These are phyloP conservation scores for Kodamaea suecica DNA, from an alignment of 1,139 yeast genomes.

Conservation along the genomic window DNA sequence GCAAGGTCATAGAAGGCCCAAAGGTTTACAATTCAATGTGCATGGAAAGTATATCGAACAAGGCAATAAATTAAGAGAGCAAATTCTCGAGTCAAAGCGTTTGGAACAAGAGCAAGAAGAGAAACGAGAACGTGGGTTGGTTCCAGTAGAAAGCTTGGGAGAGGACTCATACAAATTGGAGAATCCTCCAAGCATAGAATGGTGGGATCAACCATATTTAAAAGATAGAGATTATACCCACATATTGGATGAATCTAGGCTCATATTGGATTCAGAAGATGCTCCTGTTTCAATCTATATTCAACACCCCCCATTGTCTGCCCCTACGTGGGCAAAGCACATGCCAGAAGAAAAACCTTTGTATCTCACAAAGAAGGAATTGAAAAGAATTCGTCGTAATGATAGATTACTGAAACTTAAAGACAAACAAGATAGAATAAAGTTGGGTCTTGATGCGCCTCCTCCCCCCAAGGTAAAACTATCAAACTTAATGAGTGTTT, in stretches of 20 bases:
- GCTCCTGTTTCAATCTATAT: slow-evolving; percentile 60
- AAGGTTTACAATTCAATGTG: slow-evolving; percentile 46
- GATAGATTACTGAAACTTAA: slow-evolving; percentile 62
- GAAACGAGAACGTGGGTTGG: slow-evolving; percentile 40
- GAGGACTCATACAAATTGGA: slow-evolving; percentile 49
- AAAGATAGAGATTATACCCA: slow-evolving; percentile 26
- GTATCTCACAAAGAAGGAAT: slow-evolving; percentile 73
- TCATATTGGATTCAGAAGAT: slow-evolving; percentile 35
- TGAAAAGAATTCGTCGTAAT: slow-evolving; percentile 69
- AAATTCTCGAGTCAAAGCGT: slow-evolving; percentile 30
- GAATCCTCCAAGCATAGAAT: slow-evolving; percentile 62
- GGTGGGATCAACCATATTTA: slow-evolving; percentile 74
- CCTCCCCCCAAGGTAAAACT: slow-evolving; percentile 88
- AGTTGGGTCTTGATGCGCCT: slow-evolving; percentile 79
- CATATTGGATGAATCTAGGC: slow-evolving; percentile 16
- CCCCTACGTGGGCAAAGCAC: slow-evolving; percentile 55
- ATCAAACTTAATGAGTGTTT: slow-evolving; percentile 78
- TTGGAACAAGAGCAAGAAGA: slow-evolving; percentile 22
- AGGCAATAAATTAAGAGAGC: slow-evolving; percentile 51
- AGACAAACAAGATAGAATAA: slow-evolving; percentile 73
- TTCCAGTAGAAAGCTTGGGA: slow-evolving; percentile 46
- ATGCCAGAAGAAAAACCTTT: slow-evolving; percentile 43
- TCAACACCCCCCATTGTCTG: slow-evolving; percentile 76
- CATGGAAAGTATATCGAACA: slow-evolving; percentile 60
- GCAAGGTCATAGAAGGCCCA: slow-evolving; percentile 21